A percentile compares a stretch with the other conserved stretches of the same genome.
Evolutionary conservation across 257 asterid genomes (phyloP).

Genomic region (Nicotiana knightiana): DNA sequence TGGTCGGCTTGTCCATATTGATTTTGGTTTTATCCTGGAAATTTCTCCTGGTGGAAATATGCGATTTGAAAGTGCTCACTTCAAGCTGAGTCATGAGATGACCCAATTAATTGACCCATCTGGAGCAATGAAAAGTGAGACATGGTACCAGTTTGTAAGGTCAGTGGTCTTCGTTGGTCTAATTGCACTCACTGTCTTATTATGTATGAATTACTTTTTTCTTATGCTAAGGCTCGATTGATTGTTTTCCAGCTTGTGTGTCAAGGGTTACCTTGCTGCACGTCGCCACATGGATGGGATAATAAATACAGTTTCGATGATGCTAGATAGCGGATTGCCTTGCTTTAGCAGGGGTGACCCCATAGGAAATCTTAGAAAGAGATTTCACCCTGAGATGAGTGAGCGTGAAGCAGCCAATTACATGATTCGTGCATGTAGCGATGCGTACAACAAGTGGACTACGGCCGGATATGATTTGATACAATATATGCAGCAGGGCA

Average conservation of each 20-base stretch:
- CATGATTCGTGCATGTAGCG: slow-evolving; percentile 83
- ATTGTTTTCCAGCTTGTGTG: slow-evolving; percentile 65
- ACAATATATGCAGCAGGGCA: slow-evolving; percentile 96
- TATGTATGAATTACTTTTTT: background rate
- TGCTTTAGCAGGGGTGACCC: slow-evolving; percentile 99
- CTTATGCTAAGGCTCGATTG: slow-evolving; percentile 8
- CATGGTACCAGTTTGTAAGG: slow-evolving; percentile 90
- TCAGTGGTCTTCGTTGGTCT: slow-evolving; percentile 15
- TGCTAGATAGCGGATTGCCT: slow-evolving; percentile 96
- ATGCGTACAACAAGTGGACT: slow-evolving; percentile 97
- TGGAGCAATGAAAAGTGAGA: slow-evolving; percentile 93
- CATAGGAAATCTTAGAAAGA: slow-evolving; percentile 90
- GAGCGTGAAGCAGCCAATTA: slow-evolving; percentile 97
- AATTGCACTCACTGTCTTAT: background rate
- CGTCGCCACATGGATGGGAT: slow-evolving; percentile 95
- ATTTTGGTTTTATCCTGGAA: slow-evolving; percentile 96
- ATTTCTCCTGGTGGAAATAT: slow-evolving; percentile 97
- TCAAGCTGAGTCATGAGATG: slow-evolving; percentile 98
- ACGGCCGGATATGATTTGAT: slow-evolving; percentile 96
- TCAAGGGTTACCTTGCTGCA: slow-evolving; percentile 96
- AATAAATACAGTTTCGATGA: slow-evolving; percentile 59
- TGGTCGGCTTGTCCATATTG: slow-evolving; percentile 98
- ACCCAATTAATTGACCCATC: slow-evolving; percentile 97
- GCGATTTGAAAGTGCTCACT: slow-evolving; percentile 98
- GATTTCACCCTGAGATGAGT: slow-evolving; percentile 95